These are phyloP conservation scores for Podospora pseudocomata DNA, from an alignment of 495 filamentous ascomycete species.

Conservation along the genomic window DNA sequence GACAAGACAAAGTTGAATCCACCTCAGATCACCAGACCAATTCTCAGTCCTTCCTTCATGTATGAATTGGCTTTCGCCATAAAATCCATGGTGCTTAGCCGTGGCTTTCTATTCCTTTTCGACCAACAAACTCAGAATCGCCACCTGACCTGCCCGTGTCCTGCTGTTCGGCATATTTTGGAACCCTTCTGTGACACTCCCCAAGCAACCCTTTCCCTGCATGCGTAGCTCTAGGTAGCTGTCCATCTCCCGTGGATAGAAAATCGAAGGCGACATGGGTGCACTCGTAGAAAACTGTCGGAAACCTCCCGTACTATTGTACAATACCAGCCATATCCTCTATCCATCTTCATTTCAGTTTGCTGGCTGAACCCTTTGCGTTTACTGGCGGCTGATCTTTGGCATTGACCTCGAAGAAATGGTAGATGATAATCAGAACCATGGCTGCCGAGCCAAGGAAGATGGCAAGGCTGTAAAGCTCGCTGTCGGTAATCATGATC, in stretches of 20 bases:
- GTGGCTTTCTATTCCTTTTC: neutral
- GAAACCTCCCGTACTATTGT: slow-evolving; percentile 13
- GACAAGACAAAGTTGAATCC: neutral
- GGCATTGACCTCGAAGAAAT: slow-evolving; percentile 95
- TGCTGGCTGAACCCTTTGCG: slow-evolving; percentile 1
- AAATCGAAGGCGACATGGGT: neutral
- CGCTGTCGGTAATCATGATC: slow-evolving; percentile 78
- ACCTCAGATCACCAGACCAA: no score
- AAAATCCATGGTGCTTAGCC: neutral
- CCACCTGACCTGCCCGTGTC: neutral
- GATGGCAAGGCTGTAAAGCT: slow-evolving; percentile 81
- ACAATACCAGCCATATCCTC: slow-evolving; percentile 9
- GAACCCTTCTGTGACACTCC: neutral
- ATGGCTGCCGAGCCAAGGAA: slow-evolving; percentile 89
- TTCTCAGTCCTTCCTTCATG: neutral
- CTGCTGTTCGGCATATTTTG: neutral
- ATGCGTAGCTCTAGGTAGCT: neutral
- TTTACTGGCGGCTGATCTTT: slow-evolving; percentile 59
- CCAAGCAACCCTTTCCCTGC: neutral
- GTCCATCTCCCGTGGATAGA: neutral
- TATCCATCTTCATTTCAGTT: slow-evolving; percentile 14
- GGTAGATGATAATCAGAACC: slow-evolving; percentile 92
- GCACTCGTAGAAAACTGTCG: neutral
- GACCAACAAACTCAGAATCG: neutral
- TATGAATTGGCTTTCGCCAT: neutral